Base-by-base conservation (phyloP, 306 rosid genomes). In the Sphenostylis stenocarpa region DNA sequence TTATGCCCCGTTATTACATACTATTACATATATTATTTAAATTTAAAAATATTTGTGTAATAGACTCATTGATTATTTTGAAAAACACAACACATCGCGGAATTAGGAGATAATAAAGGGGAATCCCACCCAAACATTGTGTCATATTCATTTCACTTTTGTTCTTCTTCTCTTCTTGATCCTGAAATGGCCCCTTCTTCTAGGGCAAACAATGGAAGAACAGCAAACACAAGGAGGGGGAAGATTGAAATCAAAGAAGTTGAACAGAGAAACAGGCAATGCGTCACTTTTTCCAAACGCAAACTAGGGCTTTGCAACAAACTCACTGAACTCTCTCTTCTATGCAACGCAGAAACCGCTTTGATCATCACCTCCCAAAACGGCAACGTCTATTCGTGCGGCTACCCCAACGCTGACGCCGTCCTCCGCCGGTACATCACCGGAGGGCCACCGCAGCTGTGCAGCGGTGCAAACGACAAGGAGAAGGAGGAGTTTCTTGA, bases 291-390 rank as follows among this genome's bases (percentile, higher is more conserved):
- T 75, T 84, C 96, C 0, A 92, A 87, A 82, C 82, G 90, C 16
- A 81, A 91, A 13, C 28, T 80, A 0, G 91, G 97, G 3, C 86
- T 92, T 1, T 86, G 85, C 76, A 87, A 89, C 73, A 92, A 92
- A 45, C 91, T 90, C 2, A 80, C 88, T 1, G 96, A 90, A 28
- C 83, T 92, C 4, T 91, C 91, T 5, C 79, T 88, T 2, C 83
- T 90, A 0, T 85, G 90, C 34, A 73, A 88, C 2, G 78, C 84
- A 0, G 78, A 90, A 64, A 73, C 82, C 6, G 89, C 78, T 0
- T 36, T 90, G 26, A 61, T 88, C n/a, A 77, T 90, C 3, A 82
- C 49, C 76, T 88, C 97, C 6, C 89, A 84, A 4, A 76, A 81
- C 47, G 86, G 83, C 0, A 85, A 85, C 53, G 68, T 91, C 39